Conservation (phyloP, 768 basidiomycete species). For the Albatrellus ellisii region DNA sequence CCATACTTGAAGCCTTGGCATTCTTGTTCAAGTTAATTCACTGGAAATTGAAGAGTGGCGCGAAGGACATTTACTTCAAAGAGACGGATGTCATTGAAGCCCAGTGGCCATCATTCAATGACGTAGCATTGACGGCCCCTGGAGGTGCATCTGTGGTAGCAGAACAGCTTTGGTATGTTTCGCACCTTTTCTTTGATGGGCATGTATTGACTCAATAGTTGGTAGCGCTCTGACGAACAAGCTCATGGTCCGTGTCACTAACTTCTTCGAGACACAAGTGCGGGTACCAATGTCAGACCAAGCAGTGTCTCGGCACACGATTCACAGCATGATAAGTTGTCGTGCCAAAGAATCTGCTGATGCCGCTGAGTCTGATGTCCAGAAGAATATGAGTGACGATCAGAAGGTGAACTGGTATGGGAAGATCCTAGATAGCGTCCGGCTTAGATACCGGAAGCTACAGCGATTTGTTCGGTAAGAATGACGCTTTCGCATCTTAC, state of each 20-base stretch:
- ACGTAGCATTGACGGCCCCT: conserved; percentile 76
- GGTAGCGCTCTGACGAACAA: conserved; percentile 82
- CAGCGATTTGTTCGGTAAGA: conserved; percentile 82
- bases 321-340: background rate
- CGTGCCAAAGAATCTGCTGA: background rate
- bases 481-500: background rate
- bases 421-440: conserved; percentile 88
- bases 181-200: background rate
- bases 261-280: conserved; percentile 92
- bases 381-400: conserved; percentile 57
- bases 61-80: conserved; percentile 89
- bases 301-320: background rate
- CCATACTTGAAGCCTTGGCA: conserved; percentile 75
- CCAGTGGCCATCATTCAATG: conserved; percentile 91
- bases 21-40: conserved; percentile 91
- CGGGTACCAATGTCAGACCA: conserved; percentile 42
- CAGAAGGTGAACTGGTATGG: conserved; percentile 83
- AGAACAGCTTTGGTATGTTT: conserved; percentile 82
- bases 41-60: conserved; percentile 89
- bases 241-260: conserved; percentile 83
- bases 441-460: conserved; percentile 83
- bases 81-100: conserved; percentile 97
- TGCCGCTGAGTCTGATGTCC: background rate
- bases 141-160: conserved; percentile 88
- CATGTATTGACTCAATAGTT: background rate